Percentiles rank a stretch among this genome's conserved stretches.
Evolutionary conservation across 257 asterid genomes (phyloP).

Genomic region (Solanum appendiculatum): DNA sequence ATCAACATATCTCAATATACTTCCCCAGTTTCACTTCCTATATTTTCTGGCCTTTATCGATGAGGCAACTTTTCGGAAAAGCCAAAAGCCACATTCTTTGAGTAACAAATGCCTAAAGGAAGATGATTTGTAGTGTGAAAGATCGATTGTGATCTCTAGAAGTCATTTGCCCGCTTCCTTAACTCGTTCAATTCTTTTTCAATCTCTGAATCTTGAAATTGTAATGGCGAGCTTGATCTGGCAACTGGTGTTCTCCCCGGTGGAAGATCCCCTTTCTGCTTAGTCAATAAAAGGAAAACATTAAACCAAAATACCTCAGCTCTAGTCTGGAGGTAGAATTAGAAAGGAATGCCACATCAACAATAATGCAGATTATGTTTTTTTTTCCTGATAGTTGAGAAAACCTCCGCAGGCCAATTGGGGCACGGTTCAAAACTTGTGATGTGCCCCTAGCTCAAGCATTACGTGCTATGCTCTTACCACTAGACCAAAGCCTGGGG

Average conservation of each 20-base stretch:
- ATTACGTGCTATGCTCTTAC: not conserved
- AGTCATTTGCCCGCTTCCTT: conserved; percentile 68
- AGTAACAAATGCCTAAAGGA: not conserved
- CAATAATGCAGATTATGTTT: not conserved
- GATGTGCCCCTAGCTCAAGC: not conserved
- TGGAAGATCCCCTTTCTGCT: conserved; percentile 96
- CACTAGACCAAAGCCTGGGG: not conserved
- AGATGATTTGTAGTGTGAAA: not conserved
- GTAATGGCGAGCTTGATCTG: conserved; percentile 31
- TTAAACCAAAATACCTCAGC: not conserved
- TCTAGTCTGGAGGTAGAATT: not conserved
- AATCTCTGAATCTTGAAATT: conserved; percentile 79
- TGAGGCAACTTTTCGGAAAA: not conserved
- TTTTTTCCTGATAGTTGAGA: not conserved
- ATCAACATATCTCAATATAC: not conserved
- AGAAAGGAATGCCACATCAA: not conserved
- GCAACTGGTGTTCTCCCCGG: conserved; percentile 59
- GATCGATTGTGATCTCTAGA: conserved; percentile 12
- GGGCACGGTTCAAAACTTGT: not conserved
- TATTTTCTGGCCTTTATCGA: not conserved
- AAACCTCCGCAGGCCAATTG: not conserved
- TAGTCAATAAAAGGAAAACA: not conserved
- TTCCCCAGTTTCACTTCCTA: not conserved
- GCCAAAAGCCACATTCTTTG: not conserved
- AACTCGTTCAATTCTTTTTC: conserved; percentile 84